Conservation (phyloP, 805 yeast genomes). For the Barnettozyma sucrosica region DNA sequence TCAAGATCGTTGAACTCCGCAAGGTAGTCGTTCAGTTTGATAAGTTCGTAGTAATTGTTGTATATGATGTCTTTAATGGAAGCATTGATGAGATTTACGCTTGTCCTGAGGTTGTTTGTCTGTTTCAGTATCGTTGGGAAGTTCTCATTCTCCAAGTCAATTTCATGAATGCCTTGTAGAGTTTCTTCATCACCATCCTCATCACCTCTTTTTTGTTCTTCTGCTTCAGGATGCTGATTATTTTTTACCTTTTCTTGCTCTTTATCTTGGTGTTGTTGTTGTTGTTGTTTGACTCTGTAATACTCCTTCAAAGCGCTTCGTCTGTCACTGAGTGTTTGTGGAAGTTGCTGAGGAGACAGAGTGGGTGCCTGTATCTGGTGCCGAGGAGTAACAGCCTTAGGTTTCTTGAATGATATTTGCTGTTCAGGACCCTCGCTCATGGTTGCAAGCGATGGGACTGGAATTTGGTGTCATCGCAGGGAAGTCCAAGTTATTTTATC, state of each 20-base stretch:
- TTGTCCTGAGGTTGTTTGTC: constrained; percentile 38
- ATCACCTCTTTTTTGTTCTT: too few relatives aligned
- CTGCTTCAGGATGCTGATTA: not conserved
- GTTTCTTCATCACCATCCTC: constrained; percentile 25
- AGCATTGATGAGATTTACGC: constrained; percentile 47
- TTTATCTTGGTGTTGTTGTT: constrained; percentile 10
- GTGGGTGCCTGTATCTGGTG: not conserved
- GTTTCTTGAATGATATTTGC: not conserved
- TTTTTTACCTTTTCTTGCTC: not conserved
- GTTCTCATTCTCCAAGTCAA: constrained; percentile 24
- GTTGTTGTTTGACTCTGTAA: constrained; percentile 33
- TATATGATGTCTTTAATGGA: constrained; percentile 67
- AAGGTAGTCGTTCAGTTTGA: constrained; percentile 57
- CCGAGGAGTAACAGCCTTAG: not conserved
- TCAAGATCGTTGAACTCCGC: constrained; percentile 29
- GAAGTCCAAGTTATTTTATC: too few relatives aligned
- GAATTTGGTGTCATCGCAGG: not conserved
- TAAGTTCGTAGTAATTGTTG: constrained; percentile 69
- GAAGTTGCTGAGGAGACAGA: not conserved
- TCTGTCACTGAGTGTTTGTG: constrained; percentile 15
- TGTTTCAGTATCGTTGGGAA: constrained; percentile 30
- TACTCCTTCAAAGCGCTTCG: constrained; percentile 40
- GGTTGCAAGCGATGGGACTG: not conserved
- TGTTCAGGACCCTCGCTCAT: not conserved
- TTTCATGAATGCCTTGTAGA: constrained; percentile 18